phyloP scores from a whole-genome alignment of 306 rosid species.

The Argentina anserina region DNA sequence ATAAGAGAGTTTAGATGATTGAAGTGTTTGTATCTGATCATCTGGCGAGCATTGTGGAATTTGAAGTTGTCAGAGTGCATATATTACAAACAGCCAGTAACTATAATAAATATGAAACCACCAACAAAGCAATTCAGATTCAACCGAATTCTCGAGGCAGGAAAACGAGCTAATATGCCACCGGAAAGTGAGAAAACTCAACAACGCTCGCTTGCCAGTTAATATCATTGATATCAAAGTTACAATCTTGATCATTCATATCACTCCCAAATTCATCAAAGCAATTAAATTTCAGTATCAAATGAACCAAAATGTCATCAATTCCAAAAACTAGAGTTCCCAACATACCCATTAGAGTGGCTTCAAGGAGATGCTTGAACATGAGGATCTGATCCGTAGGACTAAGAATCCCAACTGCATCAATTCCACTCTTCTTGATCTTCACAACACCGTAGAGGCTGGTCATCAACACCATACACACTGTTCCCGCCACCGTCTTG shows the following conservation, averaged over 20 bases:
- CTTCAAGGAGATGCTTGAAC: constrained; percentile 78
- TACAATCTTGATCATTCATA: neutral
- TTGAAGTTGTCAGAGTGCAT: neutral
- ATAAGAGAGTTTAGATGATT: neutral
- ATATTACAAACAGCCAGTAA: neutral
- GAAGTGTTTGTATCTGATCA: neutral
- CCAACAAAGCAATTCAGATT: neutral
- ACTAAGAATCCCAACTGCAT: constrained; percentile 40
- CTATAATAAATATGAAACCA: neutral
- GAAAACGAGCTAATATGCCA: neutral
- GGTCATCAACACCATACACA: constrained; percentile 44
- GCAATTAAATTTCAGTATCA: neutral
- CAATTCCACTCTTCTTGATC: constrained; percentile 64
- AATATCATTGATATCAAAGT: neutral
- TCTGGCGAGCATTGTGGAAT: neutral
- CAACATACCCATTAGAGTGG: constrained; percentile 75
- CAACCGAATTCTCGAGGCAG: neutral
- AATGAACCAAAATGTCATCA: neutral
- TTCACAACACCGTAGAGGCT: constrained; percentile 49
- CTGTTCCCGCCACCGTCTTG: constrained; percentile 65
- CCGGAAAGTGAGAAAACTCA: too few species aligned
- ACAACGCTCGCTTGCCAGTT: constrained; percentile 17
- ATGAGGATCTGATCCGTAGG: constrained; percentile 97
- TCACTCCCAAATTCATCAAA: constrained; percentile 14
- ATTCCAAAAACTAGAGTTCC: neutral